Percentiles rank a stretch among this genome's conserved stretches.
These are phyloP conservation scores for Fusarium pseudonygamai DNA, from an alignment of 2,329 filamentous ascomycete species.

Conservation along the genomic window DNA sequence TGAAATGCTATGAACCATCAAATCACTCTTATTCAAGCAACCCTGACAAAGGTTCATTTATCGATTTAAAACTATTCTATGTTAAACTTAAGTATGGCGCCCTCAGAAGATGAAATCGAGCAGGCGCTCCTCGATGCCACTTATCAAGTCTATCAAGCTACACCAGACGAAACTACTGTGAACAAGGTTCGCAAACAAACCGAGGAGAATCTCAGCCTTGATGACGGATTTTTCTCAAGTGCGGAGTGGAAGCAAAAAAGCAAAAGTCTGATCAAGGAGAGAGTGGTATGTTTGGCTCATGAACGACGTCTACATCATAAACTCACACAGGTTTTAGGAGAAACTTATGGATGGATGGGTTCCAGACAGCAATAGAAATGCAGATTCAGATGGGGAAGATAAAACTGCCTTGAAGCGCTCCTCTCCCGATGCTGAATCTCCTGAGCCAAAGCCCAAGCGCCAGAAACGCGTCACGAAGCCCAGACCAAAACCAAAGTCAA, in stretches of 20 bases:
- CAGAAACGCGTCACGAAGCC: constrained; percentile 49
- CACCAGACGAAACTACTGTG: constrained; percentile 62
- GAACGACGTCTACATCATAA: neutral
- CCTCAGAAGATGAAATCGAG: constrained; percentile 55
- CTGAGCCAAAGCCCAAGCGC: constrained; percentile 52
- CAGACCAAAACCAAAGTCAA: constrained; percentile 43
- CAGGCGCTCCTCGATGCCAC: constrained; percentile 59
- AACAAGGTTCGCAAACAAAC: constrained; percentile 65
- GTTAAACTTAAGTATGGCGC: constrained; percentile 48
- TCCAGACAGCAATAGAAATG: constrained; percentile 39
- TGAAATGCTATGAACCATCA: neutral
- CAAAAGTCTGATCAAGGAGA: constrained; percentile 64
- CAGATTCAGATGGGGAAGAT: constrained; percentile 41
- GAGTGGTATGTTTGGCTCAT: constrained; percentile 57
- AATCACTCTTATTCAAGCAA: neutral
- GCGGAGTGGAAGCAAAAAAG: constrained; percentile 67
- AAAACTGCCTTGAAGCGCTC: constrained; percentile 47
- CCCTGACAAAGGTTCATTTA: neutral
- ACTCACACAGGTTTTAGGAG: constrained; percentile 39
- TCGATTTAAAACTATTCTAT: neutral
- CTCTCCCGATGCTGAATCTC: constrained; percentile 48
- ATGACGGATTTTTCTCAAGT: constrained; percentile 60
- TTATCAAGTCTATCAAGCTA: constrained; percentile 54
- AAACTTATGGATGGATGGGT: constrained; percentile 51
- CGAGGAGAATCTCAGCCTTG: constrained; percentile 59